Conservation (phyloP, 176 grass and related monocot genomes). For the Oryza glumipatula region DNA sequence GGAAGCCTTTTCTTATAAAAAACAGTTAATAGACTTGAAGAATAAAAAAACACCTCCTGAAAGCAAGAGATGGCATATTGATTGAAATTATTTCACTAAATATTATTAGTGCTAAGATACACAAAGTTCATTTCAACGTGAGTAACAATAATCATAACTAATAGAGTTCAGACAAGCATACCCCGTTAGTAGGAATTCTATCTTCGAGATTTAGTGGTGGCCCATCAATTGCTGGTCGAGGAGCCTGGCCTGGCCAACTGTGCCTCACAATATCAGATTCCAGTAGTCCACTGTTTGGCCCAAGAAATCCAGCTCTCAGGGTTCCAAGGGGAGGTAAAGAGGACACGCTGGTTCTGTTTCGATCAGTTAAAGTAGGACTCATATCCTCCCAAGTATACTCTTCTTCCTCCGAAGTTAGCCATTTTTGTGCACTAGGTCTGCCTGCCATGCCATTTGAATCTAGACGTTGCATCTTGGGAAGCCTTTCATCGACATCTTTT, state of each 20-base stretch:
- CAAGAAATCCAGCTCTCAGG: slow-evolving; percentile 56
- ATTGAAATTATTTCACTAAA: slow-evolving; percentile 9
- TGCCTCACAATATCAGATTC: slow-evolving; percentile 61
- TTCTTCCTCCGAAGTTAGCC: slow-evolving; percentile 88
- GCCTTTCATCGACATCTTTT: slow-evolving; percentile 58
- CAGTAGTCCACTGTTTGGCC: slow-evolving; percentile 45
- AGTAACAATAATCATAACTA: slow-evolving; percentile 15
- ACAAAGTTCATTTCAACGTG: slow-evolving; percentile 14
- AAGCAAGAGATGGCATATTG: slow-evolving; percentile 18
- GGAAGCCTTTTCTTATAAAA: not conserved
- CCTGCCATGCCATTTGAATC: slow-evolving; percentile 60
- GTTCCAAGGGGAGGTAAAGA: slow-evolving; percentile 44
- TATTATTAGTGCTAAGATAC: slow-evolving; percentile 6
- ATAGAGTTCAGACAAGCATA: slow-evolving; percentile 56
- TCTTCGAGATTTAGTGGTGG: slow-evolving; percentile 54
- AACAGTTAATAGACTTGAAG: not conserved
- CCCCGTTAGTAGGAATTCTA: slow-evolving; percentile 53
- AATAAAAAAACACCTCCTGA: not conserved
- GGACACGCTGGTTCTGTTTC: slow-evolving; percentile 54
- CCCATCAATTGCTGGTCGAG: slow-evolving; percentile 50
- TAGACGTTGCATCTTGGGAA: slow-evolving; percentile 73
- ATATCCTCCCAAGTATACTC: slow-evolving; percentile 98
- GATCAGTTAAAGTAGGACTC: slow-evolving; percentile 87
- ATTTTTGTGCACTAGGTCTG: slow-evolving; percentile 60
- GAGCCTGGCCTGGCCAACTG: slow-evolving; percentile 63